A percentile compares a stretch with the other conserved stretches of the same genome.
Evolutionary conservation across 495 filamentous ascomycete species (phyloP).

Genomic region (Margaritispora aquatica): DNA sequence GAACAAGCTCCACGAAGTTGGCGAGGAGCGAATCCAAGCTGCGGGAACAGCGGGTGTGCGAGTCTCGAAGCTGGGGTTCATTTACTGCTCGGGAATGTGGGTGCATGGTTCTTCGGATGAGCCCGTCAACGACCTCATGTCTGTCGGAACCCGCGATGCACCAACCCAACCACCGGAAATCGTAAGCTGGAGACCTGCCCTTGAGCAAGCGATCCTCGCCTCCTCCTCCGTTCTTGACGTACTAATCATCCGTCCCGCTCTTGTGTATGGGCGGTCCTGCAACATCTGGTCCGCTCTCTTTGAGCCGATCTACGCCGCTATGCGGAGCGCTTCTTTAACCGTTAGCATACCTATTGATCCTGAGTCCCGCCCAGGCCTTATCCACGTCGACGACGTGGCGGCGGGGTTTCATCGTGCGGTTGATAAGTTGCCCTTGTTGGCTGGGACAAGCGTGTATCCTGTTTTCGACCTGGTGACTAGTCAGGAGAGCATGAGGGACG

Average conservation of each 20-base stretch:
- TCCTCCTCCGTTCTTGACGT: conserved; percentile 31
- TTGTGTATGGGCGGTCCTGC: conserved; percentile 31
- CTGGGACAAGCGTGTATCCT: conserved; percentile 31
- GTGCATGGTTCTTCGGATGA: conserved; percentile 29
- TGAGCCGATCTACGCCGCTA: conserved; percentile 23
- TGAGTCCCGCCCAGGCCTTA: conserved; percentile 18
- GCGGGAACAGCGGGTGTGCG: conserved; percentile 10
- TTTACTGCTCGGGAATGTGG: conserved; percentile 38
- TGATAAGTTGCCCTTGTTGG: conserved; percentile 29
- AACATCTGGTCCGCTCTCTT: conserved; percentile 25
- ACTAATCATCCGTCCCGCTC: conserved; percentile 30
- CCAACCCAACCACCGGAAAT: conserved; percentile 19
- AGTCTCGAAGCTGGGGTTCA: conserved; percentile 34
- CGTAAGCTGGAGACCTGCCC: conserved; percentile 28
- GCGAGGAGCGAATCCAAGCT: conserved; percentile 14
- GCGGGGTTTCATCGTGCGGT: conserved; percentile 28
- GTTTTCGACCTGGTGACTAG: conserved; percentile 36
- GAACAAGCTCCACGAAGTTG: conserved; percentile 18
- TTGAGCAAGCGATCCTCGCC: conserved; percentile 31
- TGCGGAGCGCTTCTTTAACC: conserved; percentile 1
- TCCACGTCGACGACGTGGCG: conserved; percentile 38
- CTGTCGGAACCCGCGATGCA: conserved; percentile 22
- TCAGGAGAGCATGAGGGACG: conserved; percentile 26
- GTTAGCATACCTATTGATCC: conserved; percentile 24
- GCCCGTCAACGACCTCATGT: conserved; percentile 28